A percentile compares a stretch with the other conserved stretches of the same genome.
Evolutionary conservation across 1,284 basidiomycete species (phyloP).

Genomic region (Apiotrichum laibachii): DNA sequence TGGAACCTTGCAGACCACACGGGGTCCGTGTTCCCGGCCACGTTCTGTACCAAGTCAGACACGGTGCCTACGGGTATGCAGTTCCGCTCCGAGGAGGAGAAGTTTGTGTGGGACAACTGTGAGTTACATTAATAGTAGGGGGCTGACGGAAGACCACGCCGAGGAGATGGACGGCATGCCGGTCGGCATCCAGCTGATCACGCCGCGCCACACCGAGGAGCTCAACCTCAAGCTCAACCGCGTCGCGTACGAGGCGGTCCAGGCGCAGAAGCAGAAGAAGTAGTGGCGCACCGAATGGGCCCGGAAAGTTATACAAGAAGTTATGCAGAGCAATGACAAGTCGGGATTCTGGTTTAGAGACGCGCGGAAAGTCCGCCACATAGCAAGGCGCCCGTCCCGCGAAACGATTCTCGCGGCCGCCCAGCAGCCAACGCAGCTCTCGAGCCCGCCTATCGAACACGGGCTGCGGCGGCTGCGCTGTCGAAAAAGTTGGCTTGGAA

Average conservation of each 20-base stretch:
- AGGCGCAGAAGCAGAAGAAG: not conserved
- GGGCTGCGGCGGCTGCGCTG: too few species aligned
- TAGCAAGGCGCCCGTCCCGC: too few species aligned
- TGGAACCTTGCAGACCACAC: conserved; percentile 58
- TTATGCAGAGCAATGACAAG: too few species aligned
- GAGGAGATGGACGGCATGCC: conserved; percentile 60
- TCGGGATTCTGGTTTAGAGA: too few species aligned
- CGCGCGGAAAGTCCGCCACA: too few species aligned
- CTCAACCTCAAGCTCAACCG: conserved; percentile 8
- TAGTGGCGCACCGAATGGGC: too few species aligned
- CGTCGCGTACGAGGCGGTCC: conserved; percentile 5
- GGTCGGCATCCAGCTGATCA: conserved; percentile 63
- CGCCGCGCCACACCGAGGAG: conserved; percentile 54
- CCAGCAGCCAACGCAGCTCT: too few species aligned
- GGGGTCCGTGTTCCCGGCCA: conserved; percentile 61
- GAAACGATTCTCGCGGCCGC: too few species aligned
- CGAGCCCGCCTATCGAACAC: too few species aligned
- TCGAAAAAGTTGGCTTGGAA: too few species aligned
- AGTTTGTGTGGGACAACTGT: conserved; percentile 53
- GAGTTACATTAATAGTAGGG: conserved; percentile 49
- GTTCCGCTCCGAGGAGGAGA: conserved; percentile 56
- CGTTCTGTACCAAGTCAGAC: conserved; percentile 58
- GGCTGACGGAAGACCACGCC: conserved; percentile 56
- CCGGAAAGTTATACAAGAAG: too few species aligned
- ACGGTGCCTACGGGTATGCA: conserved; percentile 26